phyloP scores from a whole-genome alignment of 2,329 filamentous ascomycete species.

The Fusarium secorum region DNA sequence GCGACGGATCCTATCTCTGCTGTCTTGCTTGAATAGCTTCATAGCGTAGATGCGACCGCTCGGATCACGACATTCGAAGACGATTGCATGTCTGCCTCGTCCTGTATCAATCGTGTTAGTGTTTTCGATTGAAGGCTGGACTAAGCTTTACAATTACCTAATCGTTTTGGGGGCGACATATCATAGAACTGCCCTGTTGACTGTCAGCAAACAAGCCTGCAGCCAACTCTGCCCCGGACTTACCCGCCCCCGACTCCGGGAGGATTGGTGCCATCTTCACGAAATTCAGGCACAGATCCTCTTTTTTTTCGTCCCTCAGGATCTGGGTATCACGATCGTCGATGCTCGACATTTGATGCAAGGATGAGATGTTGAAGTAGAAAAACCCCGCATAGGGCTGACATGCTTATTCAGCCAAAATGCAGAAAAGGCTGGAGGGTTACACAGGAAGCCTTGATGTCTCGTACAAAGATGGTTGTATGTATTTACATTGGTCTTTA shows the following conservation, averaged over 20 bases:
- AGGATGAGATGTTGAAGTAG: neutral
- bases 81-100: slow-evolving; percentile 8
- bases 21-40: slow-evolving; percentile 15
- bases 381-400: neutral
- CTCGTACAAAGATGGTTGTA: neutral
- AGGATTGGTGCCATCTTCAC: slow-evolving; percentile 2
- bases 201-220: neutral
- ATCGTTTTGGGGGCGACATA: neutral
- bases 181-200: slow-evolving; percentile 1
- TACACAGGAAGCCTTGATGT: neutral
- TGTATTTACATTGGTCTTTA: neutral
- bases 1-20: neutral
- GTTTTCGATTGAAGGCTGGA: neutral
- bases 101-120: neutral
- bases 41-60: slow-evolving; percentile 2
- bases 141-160: neutral
- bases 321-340: neutral
- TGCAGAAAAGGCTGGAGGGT: neutral
- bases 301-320: neutral
- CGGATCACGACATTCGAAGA: slow-evolving; percentile 7
- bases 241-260: neutral
- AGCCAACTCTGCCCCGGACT: rapidly evolving
- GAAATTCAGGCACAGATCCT: neutral
- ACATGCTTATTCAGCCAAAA: neutral
- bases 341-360: neutral